Evolutionary conservation across 208 protist genomes (phyloP), one percentile per base, ranked within the genome.

Genomic region (Tritrichomonas musculus): DNA sequence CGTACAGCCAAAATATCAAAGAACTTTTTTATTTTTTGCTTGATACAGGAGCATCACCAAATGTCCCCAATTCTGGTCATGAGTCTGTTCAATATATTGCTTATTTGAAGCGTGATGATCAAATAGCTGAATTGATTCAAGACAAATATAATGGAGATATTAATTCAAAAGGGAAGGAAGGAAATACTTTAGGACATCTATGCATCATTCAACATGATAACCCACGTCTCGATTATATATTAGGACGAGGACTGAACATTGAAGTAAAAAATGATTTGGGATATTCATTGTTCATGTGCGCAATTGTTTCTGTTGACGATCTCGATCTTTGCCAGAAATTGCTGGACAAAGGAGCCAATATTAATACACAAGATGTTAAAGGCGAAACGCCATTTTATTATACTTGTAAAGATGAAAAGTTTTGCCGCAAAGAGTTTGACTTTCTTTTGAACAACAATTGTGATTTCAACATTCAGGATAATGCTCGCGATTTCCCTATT

Each of bases 101-200:
- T 33, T 69, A n/a, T 69, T 8, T 33, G 5, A n/a, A n/a, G 30
- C 3, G 25, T n/a, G 25, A 69, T 69, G 64, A 69, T 69, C 20
- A 69, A 69, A 69, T 69, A n/a, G 64, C 64, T n/a, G 64, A 69
- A 69, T n/a, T 69, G 64, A 8, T 69, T n/a, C 64, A 69, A 69
- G 64, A 69, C 30, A 69, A n/a, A 69, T 69, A 69, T 69, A 69
- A 69, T n/a, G 64, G 64, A n/a, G 64, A 69, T 69, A 69, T 69
- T 69, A 33, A 17, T 33, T 17, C 27, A n/a, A 8, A 69, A 69
- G 27, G 30, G 5, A n/a, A 69, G 30, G 64, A 69, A n/a, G 64
- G 64, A 33, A 69, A 69, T 69, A n/a, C 64, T 69, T n/a, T 69
- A n/a, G 64, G 17, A n/a, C 64, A 69, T 69, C 3, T 33, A n/a